Evolutionary conservation across 148 eudicot genomes (phyloP).

Genomic region (Arctostaphylos glauca): DNA sequence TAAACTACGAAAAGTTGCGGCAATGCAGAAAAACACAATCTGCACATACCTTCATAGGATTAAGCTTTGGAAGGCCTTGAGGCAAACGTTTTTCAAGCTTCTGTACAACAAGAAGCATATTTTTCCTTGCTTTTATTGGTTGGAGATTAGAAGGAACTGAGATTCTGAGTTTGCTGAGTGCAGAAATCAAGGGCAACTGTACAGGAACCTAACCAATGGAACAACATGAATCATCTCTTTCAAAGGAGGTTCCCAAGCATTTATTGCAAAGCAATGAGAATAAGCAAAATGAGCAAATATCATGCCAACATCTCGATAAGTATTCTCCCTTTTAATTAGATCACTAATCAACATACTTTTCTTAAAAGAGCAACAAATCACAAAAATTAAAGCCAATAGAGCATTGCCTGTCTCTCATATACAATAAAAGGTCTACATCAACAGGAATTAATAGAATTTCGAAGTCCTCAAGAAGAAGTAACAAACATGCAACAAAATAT

Average conservation of each 20-base stretch:
- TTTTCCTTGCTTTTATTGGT: conserved; percentile 84
- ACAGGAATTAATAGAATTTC: not conserved
- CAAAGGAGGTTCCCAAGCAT: conserved; percentile 5
- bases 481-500: not conserved
- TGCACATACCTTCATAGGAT: conserved; percentile 78
- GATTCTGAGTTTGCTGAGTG: conserved; percentile 80
- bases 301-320: not conserved
- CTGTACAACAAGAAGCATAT: conserved; percentile 78
- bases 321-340: not conserved
- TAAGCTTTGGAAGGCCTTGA: conserved; percentile 92
- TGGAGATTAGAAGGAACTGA: conserved; percentile 83
- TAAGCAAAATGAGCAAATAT: no score
- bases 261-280: conserved; percentile 5
- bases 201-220: conserved; percentile 73
- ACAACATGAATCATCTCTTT: conserved; percentile 8
- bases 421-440: not conserved
- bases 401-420: not conserved
- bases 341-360: not conserved
- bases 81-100: conserved; percentile 86
- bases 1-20: not conserved
- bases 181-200: conserved; percentile 74
- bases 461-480: not conserved
- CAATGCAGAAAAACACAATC: not conserved
- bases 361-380: not conserved
- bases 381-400: not conserved